These are phyloP conservation scores for Penicillium riverlandense DNA, from an alignment of 495 filamentous ascomycete genomes.

Conservation along the genomic window DNA sequence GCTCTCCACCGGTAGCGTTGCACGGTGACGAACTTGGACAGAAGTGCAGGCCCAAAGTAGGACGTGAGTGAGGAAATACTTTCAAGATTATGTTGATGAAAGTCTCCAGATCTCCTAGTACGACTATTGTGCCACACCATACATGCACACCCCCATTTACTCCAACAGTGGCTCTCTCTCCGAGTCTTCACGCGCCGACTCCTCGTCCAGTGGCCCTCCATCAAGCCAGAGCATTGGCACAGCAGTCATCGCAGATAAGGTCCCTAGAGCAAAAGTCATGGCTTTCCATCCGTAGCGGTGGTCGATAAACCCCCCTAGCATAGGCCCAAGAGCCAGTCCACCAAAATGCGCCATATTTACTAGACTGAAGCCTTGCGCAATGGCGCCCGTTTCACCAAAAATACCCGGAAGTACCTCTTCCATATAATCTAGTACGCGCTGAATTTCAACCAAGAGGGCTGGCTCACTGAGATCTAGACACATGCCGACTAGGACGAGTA, in stretches of 20 bases:
- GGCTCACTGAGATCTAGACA: constrained; percentile 16
- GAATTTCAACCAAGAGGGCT: constrained; percentile 48
- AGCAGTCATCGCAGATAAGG: constrained; percentile 12
- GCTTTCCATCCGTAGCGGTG: constrained; percentile 8
- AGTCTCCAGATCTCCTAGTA: too few relatives aligned
- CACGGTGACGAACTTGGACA: neutral
- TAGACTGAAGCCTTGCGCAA: constrained; percentile 49
- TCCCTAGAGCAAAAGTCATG: constrained; percentile 14
- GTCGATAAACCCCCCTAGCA: constrained; percentile 10
- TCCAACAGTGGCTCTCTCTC: constrained; percentile 6
- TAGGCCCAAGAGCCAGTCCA: constrained; percentile 10
- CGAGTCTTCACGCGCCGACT: neutral
- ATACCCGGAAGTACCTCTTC: constrained; percentile 45
- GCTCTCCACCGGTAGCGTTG: neutral
- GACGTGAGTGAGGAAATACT: too few relatives aligned
- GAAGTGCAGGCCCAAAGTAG: too few relatives aligned
- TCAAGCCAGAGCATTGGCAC: constrained; percentile 14
- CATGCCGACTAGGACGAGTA: constrained; percentile 20
- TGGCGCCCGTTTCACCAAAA: constrained; percentile 42
- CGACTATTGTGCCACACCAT: neutral
- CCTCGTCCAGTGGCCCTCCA: neutral
- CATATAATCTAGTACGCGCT: constrained; percentile 52
- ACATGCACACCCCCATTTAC: neutral
- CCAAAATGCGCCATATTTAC: constrained; percentile 38
- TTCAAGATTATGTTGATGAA: too few relatives aligned